Conservation (phyloP, 495 filamentous ascomycete genomes). For the Apiosordaria backusii region DNA sequence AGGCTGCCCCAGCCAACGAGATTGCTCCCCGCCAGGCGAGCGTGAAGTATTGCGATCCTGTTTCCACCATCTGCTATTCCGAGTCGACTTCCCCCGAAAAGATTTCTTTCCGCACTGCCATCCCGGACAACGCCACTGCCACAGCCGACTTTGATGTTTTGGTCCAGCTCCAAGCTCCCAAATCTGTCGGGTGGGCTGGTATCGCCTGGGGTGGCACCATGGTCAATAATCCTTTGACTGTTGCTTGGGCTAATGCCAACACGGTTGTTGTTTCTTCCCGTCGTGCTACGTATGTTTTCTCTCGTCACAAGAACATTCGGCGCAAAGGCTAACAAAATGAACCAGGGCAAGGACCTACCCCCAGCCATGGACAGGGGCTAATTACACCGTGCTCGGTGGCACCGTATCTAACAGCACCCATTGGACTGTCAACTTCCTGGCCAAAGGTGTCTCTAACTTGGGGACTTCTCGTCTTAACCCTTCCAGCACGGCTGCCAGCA, state of each 20-base stretch:
- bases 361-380: slow-evolving; percentile 22
- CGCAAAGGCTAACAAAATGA: background rate
- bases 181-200: slow-evolving; percentile 38
- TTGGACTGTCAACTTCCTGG: slow-evolving; percentile 37
- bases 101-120: slow-evolving; percentile 38
- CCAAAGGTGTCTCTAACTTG: slow-evolving; percentile 37
- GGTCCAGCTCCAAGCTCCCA: slow-evolving; percentile 38
- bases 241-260: slow-evolving; percentile 35
- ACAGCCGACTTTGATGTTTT: slow-evolving; percentile 32
- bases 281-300: slow-evolving; percentile 21
- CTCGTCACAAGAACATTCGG: background rate
- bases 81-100: slow-evolving; percentile 32
- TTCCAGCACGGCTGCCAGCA: slow-evolving; percentile 32
- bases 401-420: slow-evolving; percentile 34
- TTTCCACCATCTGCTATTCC: slow-evolving; percentile 36
- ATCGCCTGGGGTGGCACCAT: slow-evolving; percentile 40
- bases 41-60: slow-evolving; percentile 34
- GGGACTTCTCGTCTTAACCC: slow-evolving; percentile 38
- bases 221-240: slow-evolving; percentile 40
- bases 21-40: slow-evolving; percentile 3
- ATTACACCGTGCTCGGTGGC: slow-evolving; percentile 28
- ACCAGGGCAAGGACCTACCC: slow-evolving; percentile 31
- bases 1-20: slow-evolving; percentile 23
- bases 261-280: slow-evolving; percentile 32
- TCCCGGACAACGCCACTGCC: slow-evolving; percentile 35